Base-by-base conservation (phyloP, 352 stramenopile genomes). In the Phytophthora litchii region DNA sequence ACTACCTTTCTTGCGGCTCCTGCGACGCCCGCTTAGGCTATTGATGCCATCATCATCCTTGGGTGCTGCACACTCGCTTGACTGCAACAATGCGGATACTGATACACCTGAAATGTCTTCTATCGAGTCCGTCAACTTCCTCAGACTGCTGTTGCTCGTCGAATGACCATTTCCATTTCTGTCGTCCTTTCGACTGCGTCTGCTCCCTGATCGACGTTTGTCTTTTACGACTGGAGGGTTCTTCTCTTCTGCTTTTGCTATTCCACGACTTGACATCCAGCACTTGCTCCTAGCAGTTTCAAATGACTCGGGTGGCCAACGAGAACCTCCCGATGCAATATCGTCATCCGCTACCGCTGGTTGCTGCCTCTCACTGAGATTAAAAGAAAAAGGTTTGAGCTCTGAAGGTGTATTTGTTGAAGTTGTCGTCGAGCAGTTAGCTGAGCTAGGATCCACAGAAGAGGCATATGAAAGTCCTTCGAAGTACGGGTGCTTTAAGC, bases 401-500 rank as follows among this genome's bases (percentile, higher is more conserved):
- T 78, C 72, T 52, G 56, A 41, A n/a, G 60, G 10, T 36, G 55
- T 35, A 27, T 35, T 56, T 13, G 45, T n/a, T 5, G 13, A 31
- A 12, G 40, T 31, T 16, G 47, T 49, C 12, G 32, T 23, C 7
- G 21, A 59, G 31, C 21, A 55, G 31, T 21, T 66, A 14, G 23
- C n/a, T 10, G 41, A 47, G 31, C n/a, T 48, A 1, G 47, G 21
- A 5, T 72, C 64, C 4, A 58, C 32, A 14, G 46, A 61, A 25
- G 53, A 10, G 0, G 60, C 48, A 48, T 62, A 60, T 2, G 69
- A 66, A 14, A 94, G 52, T 0, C 84, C 88, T 54, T 97, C 84
- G 52, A 97, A 97, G 54, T 96, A 97, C 14, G 83, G 76, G 38
- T 97, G 87, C 8, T 87, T 74, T 12, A 97, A 45, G 43, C 83